Evolutionary conservation across 805 yeast species (phyloP).

Genomic region (Pichia thaimueangensis): DNA sequence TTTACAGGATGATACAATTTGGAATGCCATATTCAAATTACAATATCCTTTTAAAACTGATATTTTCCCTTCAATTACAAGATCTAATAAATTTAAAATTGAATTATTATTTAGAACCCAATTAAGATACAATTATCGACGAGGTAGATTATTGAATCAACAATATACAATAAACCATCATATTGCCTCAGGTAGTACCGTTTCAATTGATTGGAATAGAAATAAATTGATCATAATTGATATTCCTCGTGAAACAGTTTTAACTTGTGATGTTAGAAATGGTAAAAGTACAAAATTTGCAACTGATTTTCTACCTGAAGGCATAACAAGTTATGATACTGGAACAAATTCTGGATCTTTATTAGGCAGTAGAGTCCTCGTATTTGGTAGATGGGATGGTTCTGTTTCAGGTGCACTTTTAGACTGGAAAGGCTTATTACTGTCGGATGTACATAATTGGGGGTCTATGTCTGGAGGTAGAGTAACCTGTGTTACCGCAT

Average conservation of each 20-base stretch:
- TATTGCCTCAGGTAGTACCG: constrained; percentile 5
- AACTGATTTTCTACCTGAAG: constrained; percentile 26
- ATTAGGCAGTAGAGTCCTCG: constrained; percentile 19
- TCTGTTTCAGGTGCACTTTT: constrained; percentile 24
- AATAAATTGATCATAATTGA: constrained; percentile 11
- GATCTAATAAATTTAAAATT: constrained; percentile 39
- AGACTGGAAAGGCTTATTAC: constrained; percentile 16
- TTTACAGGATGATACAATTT: constrained; percentile 39
- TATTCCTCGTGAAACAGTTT: constrained; percentile 8
- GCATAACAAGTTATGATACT: constrained; percentile 26
- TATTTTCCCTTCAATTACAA: constrained; percentile 38
- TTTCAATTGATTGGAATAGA: constrained; percentile 11
- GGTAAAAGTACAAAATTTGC: constrained; percentile 10
- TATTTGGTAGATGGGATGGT: constrained; percentile 32
- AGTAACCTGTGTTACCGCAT: constrained; percentile 10
- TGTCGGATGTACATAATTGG: constrained; percentile 11
- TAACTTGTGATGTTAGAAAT: constrained; percentile 10
- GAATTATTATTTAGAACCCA: constrained; percentile 39
- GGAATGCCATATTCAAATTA: constrained; percentile 40
- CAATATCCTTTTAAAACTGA: constrained; percentile 31
- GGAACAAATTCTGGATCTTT: constrained; percentile 4
- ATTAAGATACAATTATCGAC: constrained; percentile 18
- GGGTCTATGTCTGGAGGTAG: constrained; percentile 9
- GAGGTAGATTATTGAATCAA: constrained; percentile 7
- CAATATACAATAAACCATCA: constrained; percentile 5